A percentile compares a stretch with the other conserved stretches of the same genome.
Evolutionary conservation across 108 stramenopile genomes (phyloP).

Genomic region (Skeletonema grethae): DNA sequence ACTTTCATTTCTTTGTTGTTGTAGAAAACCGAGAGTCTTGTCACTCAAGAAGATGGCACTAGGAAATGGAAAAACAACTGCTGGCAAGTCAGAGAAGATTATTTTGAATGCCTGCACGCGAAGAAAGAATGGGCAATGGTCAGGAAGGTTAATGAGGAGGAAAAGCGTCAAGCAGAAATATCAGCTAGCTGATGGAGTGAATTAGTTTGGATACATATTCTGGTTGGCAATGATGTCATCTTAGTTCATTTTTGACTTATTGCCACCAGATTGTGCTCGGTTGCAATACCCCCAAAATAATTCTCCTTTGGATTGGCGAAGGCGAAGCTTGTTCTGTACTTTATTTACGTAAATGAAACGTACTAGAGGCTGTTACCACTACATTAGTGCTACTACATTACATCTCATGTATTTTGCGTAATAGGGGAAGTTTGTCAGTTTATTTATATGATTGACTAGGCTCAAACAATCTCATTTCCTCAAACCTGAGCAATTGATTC

Average conservation of each 20-base stretch:
- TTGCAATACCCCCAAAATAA: background rate
- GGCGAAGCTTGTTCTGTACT: conserved; percentile 6
- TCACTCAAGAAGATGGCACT: conserved; percentile 27
- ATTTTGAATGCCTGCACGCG: conserved; percentile 89
- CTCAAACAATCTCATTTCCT: too few species aligned
- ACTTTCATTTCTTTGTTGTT: background rate
- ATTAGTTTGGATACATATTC: background rate
- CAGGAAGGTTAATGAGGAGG: conserved; percentile 59
- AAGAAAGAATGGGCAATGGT: conserved; percentile 75
- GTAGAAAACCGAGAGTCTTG: conserved; percentile 37
- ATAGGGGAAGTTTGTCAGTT: background rate
- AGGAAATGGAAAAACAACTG: conserved; percentile 52
- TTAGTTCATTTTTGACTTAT: background rate
- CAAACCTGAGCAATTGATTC: too few species aligned
- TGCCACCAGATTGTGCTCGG: background rate
- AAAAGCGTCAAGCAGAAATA: conserved; percentile 48
- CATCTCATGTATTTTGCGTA: background rate
- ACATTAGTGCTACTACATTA: too few species aligned
- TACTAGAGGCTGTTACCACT: background rate
- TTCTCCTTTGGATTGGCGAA: background rate
- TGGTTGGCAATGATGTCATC: background rate
- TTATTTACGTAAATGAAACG: conserved; percentile 5
- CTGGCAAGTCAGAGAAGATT: conserved; percentile 69
- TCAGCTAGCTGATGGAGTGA: conserved; percentile 2
- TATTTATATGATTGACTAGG: too few species aligned